These are phyloP conservation scores for Populus pruinosa DNA, from an alignment of 345 rosid genomes.

Conservation along the genomic window DNA sequence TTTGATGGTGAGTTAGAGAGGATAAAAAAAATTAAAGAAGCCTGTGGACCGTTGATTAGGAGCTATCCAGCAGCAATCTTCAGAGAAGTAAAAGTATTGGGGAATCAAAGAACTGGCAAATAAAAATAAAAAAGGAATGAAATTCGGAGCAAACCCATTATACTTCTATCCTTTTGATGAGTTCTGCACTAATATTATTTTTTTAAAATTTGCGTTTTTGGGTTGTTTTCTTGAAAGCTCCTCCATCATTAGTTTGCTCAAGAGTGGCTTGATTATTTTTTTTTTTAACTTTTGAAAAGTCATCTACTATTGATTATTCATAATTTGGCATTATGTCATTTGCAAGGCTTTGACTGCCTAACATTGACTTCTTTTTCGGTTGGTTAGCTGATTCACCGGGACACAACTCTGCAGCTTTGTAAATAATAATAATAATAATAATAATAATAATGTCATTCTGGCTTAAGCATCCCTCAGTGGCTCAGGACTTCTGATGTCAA, in stretches of 20 bases:
- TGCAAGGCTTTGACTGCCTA: constrained; percentile 27
- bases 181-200: constrained; percentile 9
- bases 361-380: constrained; percentile 13
- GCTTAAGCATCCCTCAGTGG: neutral
- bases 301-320: constrained; percentile 12
- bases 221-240: constrained; percentile 26
- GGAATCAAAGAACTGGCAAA: constrained; percentile 10
- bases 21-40: constrained; percentile 10
- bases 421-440: no score
- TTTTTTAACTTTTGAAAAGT: constrained; percentile 32
- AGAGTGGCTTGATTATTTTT: constrained; percentile 22
- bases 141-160: constrained; percentile 13
- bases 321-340: constrained; percentile 22
- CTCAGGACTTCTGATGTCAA: neutral
- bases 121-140: neutral
- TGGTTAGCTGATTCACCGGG: constrained; percentile 9
- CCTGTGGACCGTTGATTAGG: constrained; percentile 35
- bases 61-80: constrained; percentile 22
- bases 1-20: constrained; percentile 32
- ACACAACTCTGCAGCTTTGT: no score
- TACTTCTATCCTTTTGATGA: constrained; percentile 37
- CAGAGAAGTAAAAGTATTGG: constrained; percentile 9
- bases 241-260: constrained; percentile 19
- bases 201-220: constrained; percentile 1
- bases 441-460: no score